Conservation (phyloP, 2,329 filamentous ascomycete genomes). For the Cadophora luteo-olivacea region DNA sequence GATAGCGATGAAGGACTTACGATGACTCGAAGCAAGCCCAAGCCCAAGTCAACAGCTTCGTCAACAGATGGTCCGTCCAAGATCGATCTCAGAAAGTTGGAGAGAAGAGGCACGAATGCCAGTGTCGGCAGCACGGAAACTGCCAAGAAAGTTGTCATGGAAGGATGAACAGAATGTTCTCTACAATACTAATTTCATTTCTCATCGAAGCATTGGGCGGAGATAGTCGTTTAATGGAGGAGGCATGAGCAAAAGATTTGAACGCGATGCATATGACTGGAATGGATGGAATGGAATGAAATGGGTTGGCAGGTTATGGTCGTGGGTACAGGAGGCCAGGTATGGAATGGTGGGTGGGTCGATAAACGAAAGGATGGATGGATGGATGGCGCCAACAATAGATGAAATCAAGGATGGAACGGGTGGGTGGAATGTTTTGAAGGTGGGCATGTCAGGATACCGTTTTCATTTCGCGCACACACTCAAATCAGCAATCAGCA, state of each 20-base stretch:
- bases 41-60: slow-evolving; percentile 49
- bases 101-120: slow-evolving; percentile 63
- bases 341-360: neutral
- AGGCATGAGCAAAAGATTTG: neutral
- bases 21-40: slow-evolving; percentile 48
- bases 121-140: slow-evolving; percentile 69
- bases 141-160: slow-evolving; percentile 58
- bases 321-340: neutral
- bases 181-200: slow-evolving; percentile 26
- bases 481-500: neutral
- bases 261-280: slow-evolving; percentile 15
- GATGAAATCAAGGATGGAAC: neutral
- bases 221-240: neutral
- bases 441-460: slow-evolving; percentile 12
- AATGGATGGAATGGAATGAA: neutral
- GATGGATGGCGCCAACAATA: neutral
- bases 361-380: slow-evolving; percentile 2
- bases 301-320: neutral
- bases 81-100: slow-evolving; percentile 35
- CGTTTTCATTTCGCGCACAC: neutral
- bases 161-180: slow-evolving; percentile 26
- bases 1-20: slow-evolving; percentile 45
- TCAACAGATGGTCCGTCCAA: slow-evolving; percentile 37
- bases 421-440: too few relatives aligned
- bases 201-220: slow-evolving; percentile 18